Evolutionary conservation across 345 rosid species (phyloP), one percentile per base, ranked within the genome.

Genomic region (Salix arbutifolia): DNA sequence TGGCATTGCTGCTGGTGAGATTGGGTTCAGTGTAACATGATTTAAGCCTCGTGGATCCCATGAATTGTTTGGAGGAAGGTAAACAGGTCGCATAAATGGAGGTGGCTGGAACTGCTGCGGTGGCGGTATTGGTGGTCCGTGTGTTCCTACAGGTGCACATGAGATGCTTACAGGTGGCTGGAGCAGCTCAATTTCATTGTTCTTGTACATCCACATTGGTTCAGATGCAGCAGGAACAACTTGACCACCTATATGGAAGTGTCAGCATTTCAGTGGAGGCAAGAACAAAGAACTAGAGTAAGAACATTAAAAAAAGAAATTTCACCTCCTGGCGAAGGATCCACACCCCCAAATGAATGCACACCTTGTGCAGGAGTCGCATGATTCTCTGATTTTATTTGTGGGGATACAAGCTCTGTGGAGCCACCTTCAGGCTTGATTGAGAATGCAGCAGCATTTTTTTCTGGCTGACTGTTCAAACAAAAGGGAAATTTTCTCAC

Each of bases 41-140:
- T 85, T 86, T 67, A 85, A 82, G 73, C 90, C 86, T 56, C 90
- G 83, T 70, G 90, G 80, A 80, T 96, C 98, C 98, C 98, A 92
- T 38, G 97, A 87, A 84, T 83, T 86, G 79, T 78, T 86, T 40
- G 94, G 85, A 78, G 92, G 90, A 81, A 79, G 86, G 85, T 91
- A 82, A 75, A 81, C 80, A 74, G 97, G 91, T 80, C 84, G 94
- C 79, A 83, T 77, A 84, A 79, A 96, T 48, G 96, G 88, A 80
- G 96, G 83, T 79, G 91, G 89, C 58, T 86, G 93, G 77, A 88
- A 83, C 69, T 87, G 94, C 73, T 85, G 92, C 74, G 91, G 91
- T 42, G 92, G 94, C 66, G 89, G 83, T 78, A 87, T 78, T 56
- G 93, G 78, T 56, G 78, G 87, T 73, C 87, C 91, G 50, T 86